Evolutionary conservation across 352 stramenopile genomes (phyloP).

Genomic region (Aphanomyces invadans): DNA sequence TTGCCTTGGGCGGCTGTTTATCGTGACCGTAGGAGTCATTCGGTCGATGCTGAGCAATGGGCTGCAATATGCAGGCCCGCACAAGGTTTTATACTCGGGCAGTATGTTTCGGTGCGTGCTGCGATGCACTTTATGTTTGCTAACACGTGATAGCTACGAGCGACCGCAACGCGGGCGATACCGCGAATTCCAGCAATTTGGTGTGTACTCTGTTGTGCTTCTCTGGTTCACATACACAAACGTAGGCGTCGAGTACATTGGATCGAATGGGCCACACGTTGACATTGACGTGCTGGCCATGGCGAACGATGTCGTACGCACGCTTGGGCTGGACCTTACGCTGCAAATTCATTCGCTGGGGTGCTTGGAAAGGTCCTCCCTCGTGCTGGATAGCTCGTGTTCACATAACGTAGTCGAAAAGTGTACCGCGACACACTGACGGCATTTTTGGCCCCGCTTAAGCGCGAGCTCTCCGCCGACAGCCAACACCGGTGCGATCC

Average conservation of each 20-base stretch:
- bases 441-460: slow-evolving; percentile 53
- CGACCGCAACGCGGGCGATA: slow-evolving; percentile 79
- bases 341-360: slow-evolving; percentile 80
- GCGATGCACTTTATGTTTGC: no score
- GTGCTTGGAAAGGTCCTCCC: slow-evolving; percentile 56
- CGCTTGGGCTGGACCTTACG: slow-evolving; percentile 49
- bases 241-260: slow-evolving; percentile 71
- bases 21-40: slow-evolving; percentile 43
- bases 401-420: slow-evolving; percentile 36
- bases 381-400: neutral
- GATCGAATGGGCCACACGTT: slow-evolving; percentile 61
- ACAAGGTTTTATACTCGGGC: slow-evolving; percentile 76
- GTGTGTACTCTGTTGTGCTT: slow-evolving; percentile 21
- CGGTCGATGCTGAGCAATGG: slow-evolving; percentile 74
- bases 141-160: slow-evolving; percentile 78
- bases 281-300: slow-evolving; percentile 83
- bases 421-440: slow-evolving; percentile 61
- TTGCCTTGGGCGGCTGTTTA: neutral
- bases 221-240: no score
- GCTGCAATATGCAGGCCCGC: slow-evolving; percentile 54
- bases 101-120: slow-evolving; percentile 83
- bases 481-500: slow-evolving; percentile 51
- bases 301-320: slow-evolving; percentile 48
- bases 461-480: slow-evolving; percentile 56
- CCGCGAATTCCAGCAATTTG: slow-evolving; percentile 85